Evolutionary conservation across 164 flowering plant species (phyloP), one percentile per base, ranked within the genome.

Genomic region (Houttuynia cordata): DNA sequence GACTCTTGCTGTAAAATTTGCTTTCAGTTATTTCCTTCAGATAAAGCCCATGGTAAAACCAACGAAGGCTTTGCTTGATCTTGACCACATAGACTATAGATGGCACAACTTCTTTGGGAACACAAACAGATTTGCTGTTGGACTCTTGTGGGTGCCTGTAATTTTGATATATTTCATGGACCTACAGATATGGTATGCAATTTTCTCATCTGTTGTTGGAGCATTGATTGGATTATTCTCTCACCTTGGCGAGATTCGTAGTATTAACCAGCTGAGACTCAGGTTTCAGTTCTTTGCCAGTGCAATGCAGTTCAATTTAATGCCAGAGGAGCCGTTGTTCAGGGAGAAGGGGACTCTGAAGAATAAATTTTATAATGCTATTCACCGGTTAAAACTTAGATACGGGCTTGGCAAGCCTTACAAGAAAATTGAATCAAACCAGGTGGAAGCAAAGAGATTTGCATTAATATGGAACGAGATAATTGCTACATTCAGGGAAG

Each of bases 221-320:
- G 84, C 82, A 10, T 18, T 61, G 15, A 72, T 81, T 67, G 99
- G 99, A 58, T 63, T 91, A 61, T 86, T 88, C 62, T 79, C 83
- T 1, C 99, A 91, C 68, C 59, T 94, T 71, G 99, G 99, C 10
- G 99, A 94, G 79, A 88, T 94, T 49, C 75, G 97, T 61, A 87
- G 82, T 62, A 78, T 81, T 21, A 64, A 67, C 24, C 97, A 94
- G 71, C 71, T 94, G 23, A 78, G 89, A 69, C 85, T 94, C 24
- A 74, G 99, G 68, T 94, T 94, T 65, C 96, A 85, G 80, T 94
- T 91, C 74, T 94, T 94, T 71, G 81, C 96, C 6, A 83, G 88
- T 72, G 99, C 96, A 34, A 49, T 94, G 74, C 97, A 91, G 72
- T 94, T 94, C 56, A 91, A 85, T 75, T 83, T 94, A 19, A 85